Evolutionary conservation across 2,329 filamentous ascomycete genomes (phyloP).

Genomic region (Diaporthe humulicola): DNA sequence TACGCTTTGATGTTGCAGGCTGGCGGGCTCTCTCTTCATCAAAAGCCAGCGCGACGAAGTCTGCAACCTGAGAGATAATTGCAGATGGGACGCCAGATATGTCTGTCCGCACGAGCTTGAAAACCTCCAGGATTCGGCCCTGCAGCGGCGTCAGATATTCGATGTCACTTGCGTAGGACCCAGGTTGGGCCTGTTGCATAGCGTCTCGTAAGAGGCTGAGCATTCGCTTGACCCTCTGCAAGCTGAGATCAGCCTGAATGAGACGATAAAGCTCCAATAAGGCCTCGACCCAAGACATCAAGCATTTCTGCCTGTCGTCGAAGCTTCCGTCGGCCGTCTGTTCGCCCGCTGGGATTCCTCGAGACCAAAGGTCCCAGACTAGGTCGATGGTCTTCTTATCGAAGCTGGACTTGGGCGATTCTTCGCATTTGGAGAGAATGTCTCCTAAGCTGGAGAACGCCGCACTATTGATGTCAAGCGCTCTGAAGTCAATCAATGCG

Average conservation of each 20-base stretch:
- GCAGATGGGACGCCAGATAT: slow-evolving; percentile 73
- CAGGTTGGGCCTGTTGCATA: slow-evolving; percentile 76
- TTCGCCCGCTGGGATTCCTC: slow-evolving; percentile 69
- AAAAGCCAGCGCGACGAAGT: slow-evolving; percentile 80
- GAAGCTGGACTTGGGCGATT: slow-evolving; percentile 58
- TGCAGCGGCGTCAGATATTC: slow-evolving; percentile 83
- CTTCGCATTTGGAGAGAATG: slow-evolving; percentile 68
- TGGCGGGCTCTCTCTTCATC: slow-evolving; percentile 51
- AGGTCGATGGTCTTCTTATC: slow-evolving; percentile 68
- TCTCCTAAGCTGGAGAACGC: slow-evolving; percentile 76
- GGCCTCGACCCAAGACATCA: slow-evolving; percentile 85
- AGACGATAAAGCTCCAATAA: slow-evolving; percentile 84
- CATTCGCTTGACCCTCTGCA: slow-evolving; percentile 75
- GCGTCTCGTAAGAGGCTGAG: slow-evolving; percentile 78
- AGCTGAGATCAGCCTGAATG: slow-evolving; percentile 73
- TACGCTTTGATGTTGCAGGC: slow-evolving; percentile 69
- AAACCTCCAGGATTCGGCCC: slow-evolving; percentile 74
- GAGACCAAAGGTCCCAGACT: slow-evolving; percentile 79
- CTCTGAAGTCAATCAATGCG: slow-evolving; percentile 70
- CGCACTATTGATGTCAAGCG: slow-evolving; percentile 79
- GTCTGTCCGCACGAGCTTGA: slow-evolving; percentile 77
- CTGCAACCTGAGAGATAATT: slow-evolving; percentile 77
- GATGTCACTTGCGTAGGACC: slow-evolving; percentile 78
- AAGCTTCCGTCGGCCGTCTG: slow-evolving; percentile 58
- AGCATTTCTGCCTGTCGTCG: slow-evolving; percentile 81